Conservation (phyloP, 2,329 filamentous ascomycete genomes). For the Furcasterigmium sp. region DNA sequence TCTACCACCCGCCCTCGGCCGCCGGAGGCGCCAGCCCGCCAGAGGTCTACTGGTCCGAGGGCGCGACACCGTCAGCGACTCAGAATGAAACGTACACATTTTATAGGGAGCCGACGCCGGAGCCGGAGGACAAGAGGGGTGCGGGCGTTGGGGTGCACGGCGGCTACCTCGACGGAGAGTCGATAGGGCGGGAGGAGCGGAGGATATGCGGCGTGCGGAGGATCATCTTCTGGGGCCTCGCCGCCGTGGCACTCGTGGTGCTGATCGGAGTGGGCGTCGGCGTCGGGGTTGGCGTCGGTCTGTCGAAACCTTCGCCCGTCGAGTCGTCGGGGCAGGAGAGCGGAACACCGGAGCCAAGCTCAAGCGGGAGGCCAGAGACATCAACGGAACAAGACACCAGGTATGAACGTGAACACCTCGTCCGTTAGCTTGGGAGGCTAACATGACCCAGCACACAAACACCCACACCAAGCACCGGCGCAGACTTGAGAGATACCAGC, state of each 20-base stretch:
- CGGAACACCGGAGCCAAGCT: background rate
- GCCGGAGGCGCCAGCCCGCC: background rate
- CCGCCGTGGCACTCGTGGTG: constrained; percentile 21
- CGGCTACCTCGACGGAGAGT: constrained; percentile 6
- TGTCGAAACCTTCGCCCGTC: constrained; percentile 6
- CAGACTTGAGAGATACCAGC: background rate
- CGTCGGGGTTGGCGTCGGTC: constrained; percentile 30
- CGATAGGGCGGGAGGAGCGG: constrained; percentile 9
- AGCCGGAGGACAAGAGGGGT: constrained; percentile 15
- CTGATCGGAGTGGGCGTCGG: constrained; percentile 33
- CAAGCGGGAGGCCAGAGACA: too few species aligned
- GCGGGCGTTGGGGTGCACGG: constrained; percentile 2
- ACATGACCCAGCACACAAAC: background rate
- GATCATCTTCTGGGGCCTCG: constrained; percentile 29
- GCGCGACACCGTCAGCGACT: constrained; percentile 3
- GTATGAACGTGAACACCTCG: too few species aligned
- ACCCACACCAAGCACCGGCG: background rate
- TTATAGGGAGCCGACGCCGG: constrained; percentile 32
- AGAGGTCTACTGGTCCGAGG: constrained; percentile 3
- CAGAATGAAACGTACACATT: constrained; percentile 26
- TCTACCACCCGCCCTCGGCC: constrained; percentile 3
- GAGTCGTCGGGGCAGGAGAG: background rate
- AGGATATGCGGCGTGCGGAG: constrained; percentile 22
- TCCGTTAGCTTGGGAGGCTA: too few species aligned
- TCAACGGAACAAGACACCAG: background rate